A percentile compares a stretch with the other conserved stretches of the same genome.
Conservation (phyloP, 2,329 filamentous ascomycete species). For the Triangularia verruculosa region DNA sequence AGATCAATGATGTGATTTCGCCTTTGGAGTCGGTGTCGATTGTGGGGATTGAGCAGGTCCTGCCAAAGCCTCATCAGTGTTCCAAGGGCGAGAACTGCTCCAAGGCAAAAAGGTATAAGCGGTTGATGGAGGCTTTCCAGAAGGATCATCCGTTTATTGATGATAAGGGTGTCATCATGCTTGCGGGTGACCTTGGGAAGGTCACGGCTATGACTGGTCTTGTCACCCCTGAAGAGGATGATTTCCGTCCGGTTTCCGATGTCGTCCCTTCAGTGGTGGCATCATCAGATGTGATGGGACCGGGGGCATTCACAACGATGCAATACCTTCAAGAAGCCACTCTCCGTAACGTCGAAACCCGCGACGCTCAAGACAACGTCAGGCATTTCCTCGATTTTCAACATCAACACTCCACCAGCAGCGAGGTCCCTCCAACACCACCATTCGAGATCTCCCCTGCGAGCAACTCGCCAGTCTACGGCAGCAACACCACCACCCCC, state of each 20-base stretch:
- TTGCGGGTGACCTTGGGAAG: constrained; percentile 77
- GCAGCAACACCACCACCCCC: constrained; percentile 34
- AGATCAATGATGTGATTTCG: constrained; percentile 64
- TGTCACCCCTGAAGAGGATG: constrained; percentile 47
- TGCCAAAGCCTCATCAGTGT: constrained; percentile 81
- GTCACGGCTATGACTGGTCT: constrained; percentile 58
- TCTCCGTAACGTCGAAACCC: constrained; percentile 64
- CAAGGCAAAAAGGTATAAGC: constrained; percentile 79
- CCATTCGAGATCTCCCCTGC: constrained; percentile 62
- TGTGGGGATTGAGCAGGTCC: constrained; percentile 84
- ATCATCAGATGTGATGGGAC: constrained; percentile 85
- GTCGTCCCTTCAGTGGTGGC: constrained; percentile 79
- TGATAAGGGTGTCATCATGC: constrained; percentile 66
- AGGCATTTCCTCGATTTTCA: constrained; percentile 89
- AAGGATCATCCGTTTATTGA: constrained; percentile 69
- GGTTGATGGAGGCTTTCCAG: constrained; percentile 70
- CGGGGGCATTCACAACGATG: constrained; percentile 59
- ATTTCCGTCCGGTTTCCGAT: constrained; percentile 67
- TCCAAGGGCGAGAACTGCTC: constrained; percentile 82
- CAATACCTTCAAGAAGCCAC: constrained; percentile 70
- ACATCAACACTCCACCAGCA: constrained; percentile 47
- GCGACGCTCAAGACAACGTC: constrained; percentile 89
- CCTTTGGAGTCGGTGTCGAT: constrained; percentile 85
- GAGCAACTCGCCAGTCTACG: constrained; percentile 3
- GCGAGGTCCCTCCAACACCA: constrained; percentile 65